Percentiles rank a stretch among this genome's conserved stretches.
These are phyloP conservation scores for Hemileccinum impolitum DNA, from an alignment of 768 basidiomycete species.

Conservation along the genomic window DNA sequence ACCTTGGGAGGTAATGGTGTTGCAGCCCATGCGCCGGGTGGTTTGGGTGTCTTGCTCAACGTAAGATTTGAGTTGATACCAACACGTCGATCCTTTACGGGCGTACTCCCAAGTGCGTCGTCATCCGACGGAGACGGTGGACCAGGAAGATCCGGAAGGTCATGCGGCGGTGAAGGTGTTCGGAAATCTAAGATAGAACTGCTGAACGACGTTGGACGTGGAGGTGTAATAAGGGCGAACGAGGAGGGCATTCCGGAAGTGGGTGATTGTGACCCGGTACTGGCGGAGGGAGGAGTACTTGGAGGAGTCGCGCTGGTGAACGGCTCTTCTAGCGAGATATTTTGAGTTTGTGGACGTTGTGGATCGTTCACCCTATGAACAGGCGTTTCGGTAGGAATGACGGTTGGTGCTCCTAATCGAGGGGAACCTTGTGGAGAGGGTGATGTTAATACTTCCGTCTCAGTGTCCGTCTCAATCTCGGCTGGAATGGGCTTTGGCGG, in stretches of 20 bases:
- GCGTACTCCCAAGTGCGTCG: conserved; percentile 34
- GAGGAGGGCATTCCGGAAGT: conserved; percentile 11
- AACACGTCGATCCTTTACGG: conserved; percentile 16
- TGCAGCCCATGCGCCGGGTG: conserved; percentile 44
- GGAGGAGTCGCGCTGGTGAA: conserved; percentile 23
- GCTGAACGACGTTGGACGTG: conserved; percentile 39
- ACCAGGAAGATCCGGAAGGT: conserved; percentile 63
- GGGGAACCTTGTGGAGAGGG: conserved; percentile 20
- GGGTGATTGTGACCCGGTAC: not conserved
- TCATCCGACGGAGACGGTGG: conserved; percentile 57
- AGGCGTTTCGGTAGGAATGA: conserved; percentile 11
- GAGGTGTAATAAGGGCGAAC: conserved; percentile 44
- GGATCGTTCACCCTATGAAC: conserved; percentile 20
- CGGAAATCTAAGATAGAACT: conserved; percentile 47
- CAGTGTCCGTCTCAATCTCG: conserved; percentile 21
- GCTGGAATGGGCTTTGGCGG: conserved; percentile 11
- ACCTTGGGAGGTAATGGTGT: conserved; percentile 34
- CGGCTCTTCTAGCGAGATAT: conserved; percentile 2
- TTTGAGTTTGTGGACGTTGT: conserved; percentile 5
- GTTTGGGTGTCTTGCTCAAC: conserved; percentile 42
- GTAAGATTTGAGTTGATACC: conserved; percentile 27
- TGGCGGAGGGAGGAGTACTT: conserved; percentile 20
- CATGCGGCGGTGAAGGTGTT: conserved; percentile 62
- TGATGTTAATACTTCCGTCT: conserved; percentile 28
- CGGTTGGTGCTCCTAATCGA: conserved; percentile 3